Evolutionary conservation across 2,329 filamentous ascomycete genomes (phyloP).

Genomic region (Sporothrix humicola): DNA sequence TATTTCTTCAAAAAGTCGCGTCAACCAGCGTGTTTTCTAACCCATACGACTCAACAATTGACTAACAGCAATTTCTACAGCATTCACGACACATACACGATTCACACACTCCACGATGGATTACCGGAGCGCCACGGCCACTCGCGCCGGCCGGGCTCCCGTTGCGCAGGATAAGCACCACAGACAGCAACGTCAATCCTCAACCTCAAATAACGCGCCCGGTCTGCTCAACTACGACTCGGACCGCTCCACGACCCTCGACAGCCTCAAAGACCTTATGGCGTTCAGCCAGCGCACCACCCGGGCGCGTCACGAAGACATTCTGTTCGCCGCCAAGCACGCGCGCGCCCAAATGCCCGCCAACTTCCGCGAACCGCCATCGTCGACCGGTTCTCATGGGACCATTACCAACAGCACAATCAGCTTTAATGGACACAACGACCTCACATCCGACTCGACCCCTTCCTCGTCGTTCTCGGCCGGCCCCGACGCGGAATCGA

Average conservation of each 20-base stretch:
- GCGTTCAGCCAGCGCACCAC: slow-evolving; percentile 33
- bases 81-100: background rate
- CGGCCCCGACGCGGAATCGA: slow-evolving; percentile 39
- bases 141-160: slow-evolving; percentile 26
- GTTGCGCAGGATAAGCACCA: slow-evolving; percentile 28
- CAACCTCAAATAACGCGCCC: background rate
- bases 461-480: slow-evolving; percentile 36
- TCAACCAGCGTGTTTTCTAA: slow-evolving; percentile 11
- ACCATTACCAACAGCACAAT: slow-evolving; percentile 38
- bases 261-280: slow-evolving; percentile 38
- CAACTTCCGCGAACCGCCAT: slow-evolving; percentile 39
- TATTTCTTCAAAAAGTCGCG: slow-evolving; percentile 26
- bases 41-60: background rate
- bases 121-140: slow-evolving; percentile 29
- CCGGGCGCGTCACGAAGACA: slow-evolving; percentile 49
- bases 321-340: slow-evolving; percentile 35
- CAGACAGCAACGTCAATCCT: background rate
- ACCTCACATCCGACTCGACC: slow-evolving; percentile 28
- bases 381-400: slow-evolving; percentile 39
- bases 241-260: slow-evolving; percentile 37
- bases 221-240: slow-evolving; percentile 36
- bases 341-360: slow-evolving; percentile 37
- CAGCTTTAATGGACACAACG: slow-evolving; percentile 21
- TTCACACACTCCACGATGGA: slow-evolving; percentile 28
- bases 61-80: background rate